Evolutionary conservation across 805 yeast species (phyloP).

Genomic region (Nakazawaea wickerhamii): DNA sequence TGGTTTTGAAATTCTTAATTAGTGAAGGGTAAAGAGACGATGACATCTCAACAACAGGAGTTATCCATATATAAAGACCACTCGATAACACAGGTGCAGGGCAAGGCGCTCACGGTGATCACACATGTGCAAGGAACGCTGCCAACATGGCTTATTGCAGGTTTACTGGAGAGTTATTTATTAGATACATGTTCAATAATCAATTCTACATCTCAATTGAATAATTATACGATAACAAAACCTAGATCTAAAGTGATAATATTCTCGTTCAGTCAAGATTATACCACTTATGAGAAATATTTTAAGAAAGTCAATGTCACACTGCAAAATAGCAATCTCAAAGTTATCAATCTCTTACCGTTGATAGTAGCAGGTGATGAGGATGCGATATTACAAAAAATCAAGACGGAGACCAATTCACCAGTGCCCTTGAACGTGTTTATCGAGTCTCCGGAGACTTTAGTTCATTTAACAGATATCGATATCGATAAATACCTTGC

Average conservation of each 20-base stretch:
- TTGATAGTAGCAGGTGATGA: slow-evolving; percentile 25
- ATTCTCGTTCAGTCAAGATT: slow-evolving; percentile 23
- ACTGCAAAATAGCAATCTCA: slow-evolving; percentile 25
- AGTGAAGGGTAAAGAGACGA: slow-evolving; percentile 4
- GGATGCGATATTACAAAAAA: slow-evolving; percentile 16
- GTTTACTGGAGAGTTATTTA: slow-evolving; percentile 47
- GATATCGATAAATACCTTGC: slow-evolving; percentile 2
- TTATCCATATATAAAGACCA: slow-evolving; percentile 47
- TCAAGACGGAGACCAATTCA: slow-evolving; percentile 13
- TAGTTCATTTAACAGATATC: slow-evolving; percentile 17
- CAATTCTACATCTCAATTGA: slow-evolving; percentile 22
- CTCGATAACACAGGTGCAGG: slow-evolving; percentile 29
- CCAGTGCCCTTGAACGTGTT: slow-evolving; percentile 2
- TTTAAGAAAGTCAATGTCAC: slow-evolving; percentile 35
- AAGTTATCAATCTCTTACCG: slow-evolving; percentile 35
- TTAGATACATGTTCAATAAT: slow-evolving; percentile 39
- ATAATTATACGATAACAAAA: slow-evolving; percentile 13
- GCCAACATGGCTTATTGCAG: slow-evolving; percentile 57
- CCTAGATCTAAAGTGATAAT: slow-evolving; percentile 31
- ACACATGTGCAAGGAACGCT: slow-evolving; percentile 47
- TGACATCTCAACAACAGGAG: slow-evolving; percentile 50
- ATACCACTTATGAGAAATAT: slow-evolving; percentile 23
- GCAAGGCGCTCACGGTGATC: slow-evolving; percentile 27
- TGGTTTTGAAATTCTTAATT: not conserved
- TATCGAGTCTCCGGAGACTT: slow-evolving; percentile 22